Evolutionary conservation across 306 rosid species (phyloP), one percentile per base, ranked within the genome.

Genomic region (Lupinus albus): DNA sequence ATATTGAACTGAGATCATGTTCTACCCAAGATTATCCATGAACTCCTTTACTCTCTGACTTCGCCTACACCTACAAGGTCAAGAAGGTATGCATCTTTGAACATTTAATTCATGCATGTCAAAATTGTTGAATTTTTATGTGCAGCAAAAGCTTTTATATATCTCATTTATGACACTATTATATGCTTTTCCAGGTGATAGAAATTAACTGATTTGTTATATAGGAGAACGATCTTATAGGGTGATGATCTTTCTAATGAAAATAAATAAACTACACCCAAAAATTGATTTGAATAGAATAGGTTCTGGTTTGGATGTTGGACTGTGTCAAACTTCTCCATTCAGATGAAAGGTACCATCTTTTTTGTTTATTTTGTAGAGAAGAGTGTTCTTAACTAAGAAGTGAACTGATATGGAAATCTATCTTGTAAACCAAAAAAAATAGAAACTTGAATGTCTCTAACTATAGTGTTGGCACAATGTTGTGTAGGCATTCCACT

Each of bases 51-150:
- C 20, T 5, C 4, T 60, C 61, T 15, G 42, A 60, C 14, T 51
- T 59, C 47, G 21, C 46, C 77, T 16, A 8, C 61, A 8, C 44
- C 36, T 44, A n/a, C 81, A 33, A 44, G 75, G 63, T 51, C 17
- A 20, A 47, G 11, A 64, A 64, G 71, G 71, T 65, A 48, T 4
- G 8, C 20, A 15, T 49, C 4, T 60, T 18, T 38, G 30, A 45
- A 45, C 67, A 12, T 16, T 36, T 17, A 7, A 17, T 45, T 47
- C 11, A 16, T 68, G 20, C 57, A 10, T 61, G 44, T 53, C 21
- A 44, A 18, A n/a, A 6, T 35, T 28, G 8, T 51, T 60, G n/a
- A 44, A 9, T 61, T 61, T 11, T 44, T 42, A 16, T 61, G 9
- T 18, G 6, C 21, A 33, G 50, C 1, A 0, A 59, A 42, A 11